phyloP scores from a whole-genome alignment of 768 basidiomycete species.

The Pisolithus marmoratus region DNA sequence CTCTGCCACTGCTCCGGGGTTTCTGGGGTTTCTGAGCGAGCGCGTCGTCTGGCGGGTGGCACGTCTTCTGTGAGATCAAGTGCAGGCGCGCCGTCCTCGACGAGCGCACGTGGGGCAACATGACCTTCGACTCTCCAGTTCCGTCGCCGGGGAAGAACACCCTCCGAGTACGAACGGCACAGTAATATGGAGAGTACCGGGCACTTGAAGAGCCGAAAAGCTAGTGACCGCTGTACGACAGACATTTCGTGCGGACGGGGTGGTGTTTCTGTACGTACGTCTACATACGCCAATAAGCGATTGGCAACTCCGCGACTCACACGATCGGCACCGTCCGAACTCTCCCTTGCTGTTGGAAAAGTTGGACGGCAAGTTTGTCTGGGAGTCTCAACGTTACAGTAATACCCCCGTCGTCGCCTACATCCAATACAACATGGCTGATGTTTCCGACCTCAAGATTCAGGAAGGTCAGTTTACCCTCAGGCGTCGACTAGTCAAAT shows the following conservation, averaged over 20 bases:
- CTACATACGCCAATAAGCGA: not conserved
- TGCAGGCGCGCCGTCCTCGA: constrained; percentile 13
- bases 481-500: constrained; percentile 1
- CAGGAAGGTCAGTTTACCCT: constrained; percentile 49
- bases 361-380: too few relatives aligned
- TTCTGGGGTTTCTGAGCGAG: constrained; percentile 11
- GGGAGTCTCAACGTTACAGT: not conserved
- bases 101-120: constrained; percentile 26
- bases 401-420: not conserved
- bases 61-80: constrained; percentile 28
- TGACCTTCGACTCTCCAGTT: constrained; percentile 29
- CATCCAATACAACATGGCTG: constrained; percentile 51
- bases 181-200: constrained; percentile 4
- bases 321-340: not conserved
- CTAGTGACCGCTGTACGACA: not conserved
- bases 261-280: not conserved
- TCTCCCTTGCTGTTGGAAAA: not conserved
- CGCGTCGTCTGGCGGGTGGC: constrained; percentile 20
- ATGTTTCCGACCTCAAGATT: constrained; percentile 70
- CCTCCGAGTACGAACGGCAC: constrained; percentile 22
- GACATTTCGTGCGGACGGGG: not conserved
- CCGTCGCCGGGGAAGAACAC: constrained; percentile 15
- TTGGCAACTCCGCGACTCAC: not conserved
- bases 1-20: constrained; percentile 42
- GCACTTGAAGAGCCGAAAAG: not conserved